Percentiles rank a stretch among this genome's conserved stretches.
Conservation (phyloP, 345 rosid species). For the Syzygium grande region DNA sequence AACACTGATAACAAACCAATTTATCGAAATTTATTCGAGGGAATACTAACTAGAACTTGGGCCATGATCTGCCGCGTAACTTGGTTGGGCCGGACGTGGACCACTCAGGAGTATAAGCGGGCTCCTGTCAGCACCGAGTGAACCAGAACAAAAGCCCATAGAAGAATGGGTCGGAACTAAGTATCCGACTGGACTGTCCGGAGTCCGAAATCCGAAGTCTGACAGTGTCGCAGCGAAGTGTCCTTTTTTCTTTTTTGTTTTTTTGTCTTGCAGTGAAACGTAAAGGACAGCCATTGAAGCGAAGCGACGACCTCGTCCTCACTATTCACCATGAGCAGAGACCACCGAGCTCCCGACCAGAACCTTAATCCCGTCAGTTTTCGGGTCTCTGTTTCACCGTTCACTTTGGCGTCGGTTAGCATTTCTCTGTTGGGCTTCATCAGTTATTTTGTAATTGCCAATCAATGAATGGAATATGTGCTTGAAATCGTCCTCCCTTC, state of each 20-base stretch:
- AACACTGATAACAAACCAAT: not conserved
- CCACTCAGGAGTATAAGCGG: not conserved
- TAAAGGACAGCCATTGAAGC: not conserved
- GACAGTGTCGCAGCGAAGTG: not conserved
- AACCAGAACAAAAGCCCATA: not conserved
- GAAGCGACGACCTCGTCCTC: not conserved
- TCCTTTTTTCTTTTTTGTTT: not conserved
- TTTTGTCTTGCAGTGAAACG: not conserved
- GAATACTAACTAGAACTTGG: not conserved
- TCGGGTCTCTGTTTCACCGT: not conserved
- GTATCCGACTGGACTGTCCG: not conserved
- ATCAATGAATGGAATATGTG: not conserved
- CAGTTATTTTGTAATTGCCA: not conserved
- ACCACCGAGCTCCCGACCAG: not conserved
- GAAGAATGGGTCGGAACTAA: not conserved
- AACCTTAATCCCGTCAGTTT: not conserved
- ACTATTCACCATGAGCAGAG: not conserved
- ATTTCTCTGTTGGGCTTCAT: not conserved
- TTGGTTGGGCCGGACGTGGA: not conserved
- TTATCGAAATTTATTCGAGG: not conserved
- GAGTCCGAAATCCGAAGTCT: not conserved
- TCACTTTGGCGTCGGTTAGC: not conserved
- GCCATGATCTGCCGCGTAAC: not conserved
- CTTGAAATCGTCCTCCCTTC: not conserved
- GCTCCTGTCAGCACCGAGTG: not conserved